A percentile compares a stretch with the other conserved stretches of the same genome.
These are phyloP conservation scores for Blumeriella jaapii DNA, from an alignment of 2,329 filamentous ascomycete genomes.

Conservation along the genomic window DNA sequence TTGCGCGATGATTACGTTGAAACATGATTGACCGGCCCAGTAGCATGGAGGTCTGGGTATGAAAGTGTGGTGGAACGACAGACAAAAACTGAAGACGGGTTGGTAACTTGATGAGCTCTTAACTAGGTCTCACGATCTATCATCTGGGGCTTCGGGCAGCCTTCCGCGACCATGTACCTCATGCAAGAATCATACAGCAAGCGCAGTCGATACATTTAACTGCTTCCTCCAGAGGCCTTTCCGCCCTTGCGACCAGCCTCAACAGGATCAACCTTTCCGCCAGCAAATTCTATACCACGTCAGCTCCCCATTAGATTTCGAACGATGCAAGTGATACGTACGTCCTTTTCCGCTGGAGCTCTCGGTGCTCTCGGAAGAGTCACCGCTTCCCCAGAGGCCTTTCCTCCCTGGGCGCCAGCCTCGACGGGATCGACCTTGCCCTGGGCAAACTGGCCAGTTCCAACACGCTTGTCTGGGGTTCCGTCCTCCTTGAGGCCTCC, in stretches of 20 bases:
- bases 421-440: constrained; percentile 32
- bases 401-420: constrained; percentile 31
- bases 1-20: too few relatives aligned
- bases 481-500: constrained; percentile 33
- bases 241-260: constrained; percentile 3
- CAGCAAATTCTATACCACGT: constrained; percentile 1
- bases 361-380: constrained; percentile 1
- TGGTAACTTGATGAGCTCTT: too few relatives aligned
- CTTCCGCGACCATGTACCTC: too few relatives aligned
- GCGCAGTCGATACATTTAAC: neutral
- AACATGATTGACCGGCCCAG: too few relatives aligned
- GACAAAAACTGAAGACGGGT: too few relatives aligned
- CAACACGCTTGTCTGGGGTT: constrained; percentile 31
- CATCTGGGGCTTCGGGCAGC: too few relatives aligned
- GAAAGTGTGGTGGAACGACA: too few relatives aligned
- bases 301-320: neutral
- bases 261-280: constrained; percentile 3
- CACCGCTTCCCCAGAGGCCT: constrained; percentile 9
- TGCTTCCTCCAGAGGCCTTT: constrained; percentile 1
- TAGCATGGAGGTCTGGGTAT: too few relatives aligned
- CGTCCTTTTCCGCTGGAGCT: constrained; percentile 2
- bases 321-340: neutral
- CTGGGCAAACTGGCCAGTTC: constrained; percentile 32
- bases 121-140: too few relatives aligned
- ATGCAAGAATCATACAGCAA: too few relatives aligned